phyloP scores from a whole-genome alignment of 768 basidiomycete genomes.

The Amanita brunnescens region DNA sequence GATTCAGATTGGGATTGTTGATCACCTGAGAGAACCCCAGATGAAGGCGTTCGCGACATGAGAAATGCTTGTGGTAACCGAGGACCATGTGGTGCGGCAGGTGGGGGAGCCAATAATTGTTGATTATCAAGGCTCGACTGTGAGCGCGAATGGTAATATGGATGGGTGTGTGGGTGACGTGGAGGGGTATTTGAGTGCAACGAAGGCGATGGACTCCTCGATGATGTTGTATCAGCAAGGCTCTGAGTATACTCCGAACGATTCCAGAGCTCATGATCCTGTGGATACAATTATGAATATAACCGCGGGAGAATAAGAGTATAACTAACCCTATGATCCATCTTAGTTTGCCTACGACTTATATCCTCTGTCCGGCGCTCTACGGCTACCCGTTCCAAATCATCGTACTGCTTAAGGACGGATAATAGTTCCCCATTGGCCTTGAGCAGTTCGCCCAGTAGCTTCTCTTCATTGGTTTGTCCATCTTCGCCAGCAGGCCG shows the following conservation, averaged over 20 bases:
- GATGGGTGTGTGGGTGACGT: constrained; percentile 14
- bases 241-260: neutral
- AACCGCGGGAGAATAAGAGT: neutral
- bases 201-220: constrained; percentile 36
- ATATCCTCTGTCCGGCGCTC: constrained; percentile 60
- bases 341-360: constrained; percentile 57
- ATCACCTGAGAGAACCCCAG: constrained; percentile 31
- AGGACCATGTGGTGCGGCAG: constrained; percentile 62
- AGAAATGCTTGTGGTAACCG: constrained; percentile 43
- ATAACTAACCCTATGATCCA: constrained; percentile 55
- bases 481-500: neutral
- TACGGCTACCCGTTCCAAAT: constrained; percentile 58
- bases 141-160: constrained; percentile 6
- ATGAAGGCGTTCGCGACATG: constrained; percentile 66
- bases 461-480: constrained; percentile 60
- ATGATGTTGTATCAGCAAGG: constrained; percentile 27
- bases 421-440: constrained; percentile 67
- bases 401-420: constrained; percentile 67
- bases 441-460: constrained; percentile 62
- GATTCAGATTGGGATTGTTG: neutral
- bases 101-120: constrained; percentile 49
- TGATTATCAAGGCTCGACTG: constrained; percentile 13
- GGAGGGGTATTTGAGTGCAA: constrained; percentile 32
- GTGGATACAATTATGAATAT: constrained; percentile 10
- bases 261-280: constrained; percentile 20